Conservation (phyloP, 176 grass and related monocot species). For the Aegilops tauschii region DNA sequence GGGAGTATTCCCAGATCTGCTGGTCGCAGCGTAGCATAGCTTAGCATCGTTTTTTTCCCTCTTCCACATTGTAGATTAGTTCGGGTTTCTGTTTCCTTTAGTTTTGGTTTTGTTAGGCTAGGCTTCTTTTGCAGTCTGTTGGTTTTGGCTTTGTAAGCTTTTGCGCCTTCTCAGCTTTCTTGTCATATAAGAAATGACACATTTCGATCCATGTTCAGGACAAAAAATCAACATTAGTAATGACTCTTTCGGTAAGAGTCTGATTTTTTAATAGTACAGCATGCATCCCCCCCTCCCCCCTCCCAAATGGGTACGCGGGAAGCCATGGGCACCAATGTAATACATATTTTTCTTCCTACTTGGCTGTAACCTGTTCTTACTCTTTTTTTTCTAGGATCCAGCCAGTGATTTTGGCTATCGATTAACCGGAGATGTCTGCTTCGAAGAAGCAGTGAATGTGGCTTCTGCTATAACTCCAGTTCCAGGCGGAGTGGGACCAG, state of each 20-base stretch:
- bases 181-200: no score
- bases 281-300: no score
- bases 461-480: constrained; percentile 89
- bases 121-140: neutral
- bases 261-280: no score
- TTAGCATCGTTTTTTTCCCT: neutral
- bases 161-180: no score
- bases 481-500: constrained; percentile 89
- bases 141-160: neutral
- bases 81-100: neutral
- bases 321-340: no score
- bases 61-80: neutral
- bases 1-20: neutral
- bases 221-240: no score
- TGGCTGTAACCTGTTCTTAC: neutral
- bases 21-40: neutral
- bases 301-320: no score
- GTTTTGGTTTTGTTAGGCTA: neutral
- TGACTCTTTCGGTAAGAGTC: no score
- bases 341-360: neutral
- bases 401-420: constrained; percentile 70
- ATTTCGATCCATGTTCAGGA: no score
- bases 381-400: constrained; percentile 54
- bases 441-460: constrained; percentile 76
- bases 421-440: constrained; percentile 84